phyloP scores from a whole-genome alignment of 768 basidiomycete species.

The Cyclocybe aegerita region DNA sequence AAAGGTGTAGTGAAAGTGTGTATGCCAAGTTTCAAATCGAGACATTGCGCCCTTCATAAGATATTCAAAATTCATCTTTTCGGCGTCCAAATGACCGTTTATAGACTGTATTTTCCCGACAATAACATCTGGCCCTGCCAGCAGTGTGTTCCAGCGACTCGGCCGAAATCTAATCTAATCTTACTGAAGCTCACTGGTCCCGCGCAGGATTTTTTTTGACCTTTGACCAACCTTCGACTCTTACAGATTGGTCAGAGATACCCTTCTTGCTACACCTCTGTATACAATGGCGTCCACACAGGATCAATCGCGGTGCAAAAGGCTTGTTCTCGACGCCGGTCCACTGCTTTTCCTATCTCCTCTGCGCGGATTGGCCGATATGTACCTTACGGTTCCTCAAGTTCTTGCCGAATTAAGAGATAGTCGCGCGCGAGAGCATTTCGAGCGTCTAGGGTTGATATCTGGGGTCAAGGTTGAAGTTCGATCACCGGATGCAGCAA shows the following conservation, averaged over 20 bases:
- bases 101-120: too few relatives aligned
- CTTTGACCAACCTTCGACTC: neutral
- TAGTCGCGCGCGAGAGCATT: conserved; percentile 81
- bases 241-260: neutral
- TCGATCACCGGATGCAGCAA: conserved; percentile 64
- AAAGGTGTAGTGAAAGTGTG: neutral
- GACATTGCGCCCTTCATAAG: too few relatives aligned
- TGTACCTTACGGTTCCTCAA: conserved; percentile 86
- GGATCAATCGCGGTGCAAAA: conserved; percentile 54
- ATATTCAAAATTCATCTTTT: too few relatives aligned
- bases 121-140: too few relatives aligned
- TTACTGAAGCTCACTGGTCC: conserved; percentile 7
- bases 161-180: conserved; percentile 26
- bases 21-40: conserved; percentile 13
- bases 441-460: conserved; percentile 73
- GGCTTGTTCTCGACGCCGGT: conserved; percentile 90
- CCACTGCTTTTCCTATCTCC: conserved; percentile 89
- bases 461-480: conserved; percentile 77
- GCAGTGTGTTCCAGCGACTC: too few relatives aligned
- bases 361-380: conserved; percentile 83
- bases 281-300: conserved; percentile 18
- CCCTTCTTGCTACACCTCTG: neutral
- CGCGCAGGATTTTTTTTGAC: too few relatives aligned
- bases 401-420: conserved; percentile 91
- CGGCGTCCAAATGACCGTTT: too few relatives aligned